Conservation (phyloP, 2,329 filamentous ascomycete genomes). For the Xylariaceae sp. region DNA sequence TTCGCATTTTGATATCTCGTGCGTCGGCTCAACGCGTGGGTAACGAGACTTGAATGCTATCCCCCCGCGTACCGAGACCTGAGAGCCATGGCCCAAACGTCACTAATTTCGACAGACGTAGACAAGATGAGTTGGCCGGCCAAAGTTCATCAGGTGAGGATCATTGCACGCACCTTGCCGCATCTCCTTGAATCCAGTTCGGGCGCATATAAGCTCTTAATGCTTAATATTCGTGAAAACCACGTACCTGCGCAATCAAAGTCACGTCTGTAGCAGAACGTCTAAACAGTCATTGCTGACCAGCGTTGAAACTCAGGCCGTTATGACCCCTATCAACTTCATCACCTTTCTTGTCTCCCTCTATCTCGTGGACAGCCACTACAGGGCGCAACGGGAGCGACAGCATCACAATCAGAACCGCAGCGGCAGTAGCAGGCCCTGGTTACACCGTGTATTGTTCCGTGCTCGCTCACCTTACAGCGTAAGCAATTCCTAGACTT, state of each 20-base stretch:
- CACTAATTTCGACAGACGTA: background rate
- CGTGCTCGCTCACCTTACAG: constrained; percentile 38
- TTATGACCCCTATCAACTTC: constrained; percentile 62
- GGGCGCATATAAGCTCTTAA: background rate
- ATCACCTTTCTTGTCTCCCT: constrained; percentile 63
- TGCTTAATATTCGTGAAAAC: background rate
- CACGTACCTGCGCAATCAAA: background rate
- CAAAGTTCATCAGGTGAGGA: constrained; percentile 23
- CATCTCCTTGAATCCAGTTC: background rate
- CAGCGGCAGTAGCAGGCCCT: constrained; percentile 26
- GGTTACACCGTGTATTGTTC: constrained; percentile 41
- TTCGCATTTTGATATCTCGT: too few species aligned
- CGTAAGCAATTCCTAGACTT: too few species aligned
- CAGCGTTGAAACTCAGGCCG: constrained; percentile 28
- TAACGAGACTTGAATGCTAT: too few species aligned
- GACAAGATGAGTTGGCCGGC: constrained; percentile 11
- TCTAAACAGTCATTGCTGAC: background rate
- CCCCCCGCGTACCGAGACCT: background rate
- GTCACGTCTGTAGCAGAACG: background rate
- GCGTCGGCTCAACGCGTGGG: too few species aligned
- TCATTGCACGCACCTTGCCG: background rate
- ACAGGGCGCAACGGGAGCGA: constrained; percentile 44
- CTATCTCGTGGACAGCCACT: constrained; percentile 55
- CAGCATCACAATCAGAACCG: constrained; percentile 3
- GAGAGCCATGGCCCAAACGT: constrained; percentile 1